Evolutionary conservation across 805 yeast genomes (phyloP), one percentile per base, ranked within the genome.

Genomic region (Hanseniaspora meyeri): DNA sequence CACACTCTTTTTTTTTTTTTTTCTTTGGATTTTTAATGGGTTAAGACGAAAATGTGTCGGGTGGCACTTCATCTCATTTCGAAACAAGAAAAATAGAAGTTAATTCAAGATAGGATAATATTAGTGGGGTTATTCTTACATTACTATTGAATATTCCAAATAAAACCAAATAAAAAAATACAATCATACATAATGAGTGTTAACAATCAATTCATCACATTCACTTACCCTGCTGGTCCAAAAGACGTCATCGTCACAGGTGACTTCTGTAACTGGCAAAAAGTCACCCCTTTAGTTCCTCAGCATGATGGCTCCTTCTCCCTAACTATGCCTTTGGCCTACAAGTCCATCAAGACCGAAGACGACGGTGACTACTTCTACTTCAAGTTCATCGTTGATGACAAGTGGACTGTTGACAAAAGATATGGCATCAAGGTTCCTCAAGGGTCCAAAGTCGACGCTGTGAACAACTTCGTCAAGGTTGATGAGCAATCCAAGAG

Each of bases 311-410:
- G 85, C 20, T 75, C 79, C n/a, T 51, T 51, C 12, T 31, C 40
- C 6, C 82, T 82, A 63, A 76, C 76, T 55, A 68, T 82, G 54
- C 74, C 81, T 3, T 73, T 81, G 54, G 87, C 87, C 24, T 71
- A 81, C 52, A 72, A 73, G 19, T 51, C 70, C n/a, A 67, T 62
- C 20, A 57, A 58, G 45, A 61, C 62, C 19, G 52, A 47, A 48
- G 32, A 47, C 6, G 61, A 64, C 20, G 60, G 64, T 17, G 69
- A 67, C 14, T 71, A 72, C 62, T 65, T 80, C 43, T 67, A 64
- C 19, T 77, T 76, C 67, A 77, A 77, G 70, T 83, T 78, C 64
- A 77, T 84, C 57, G 89, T 83, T 46, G 89, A 83, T 65, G 87
- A 83, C 48, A 77, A 76, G 48, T 84, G 89, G 89, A 64, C 67